Base-by-base conservation (phyloP, 2,329 filamentous ascomycete species). In the Xylaria multiplex region DNA sequence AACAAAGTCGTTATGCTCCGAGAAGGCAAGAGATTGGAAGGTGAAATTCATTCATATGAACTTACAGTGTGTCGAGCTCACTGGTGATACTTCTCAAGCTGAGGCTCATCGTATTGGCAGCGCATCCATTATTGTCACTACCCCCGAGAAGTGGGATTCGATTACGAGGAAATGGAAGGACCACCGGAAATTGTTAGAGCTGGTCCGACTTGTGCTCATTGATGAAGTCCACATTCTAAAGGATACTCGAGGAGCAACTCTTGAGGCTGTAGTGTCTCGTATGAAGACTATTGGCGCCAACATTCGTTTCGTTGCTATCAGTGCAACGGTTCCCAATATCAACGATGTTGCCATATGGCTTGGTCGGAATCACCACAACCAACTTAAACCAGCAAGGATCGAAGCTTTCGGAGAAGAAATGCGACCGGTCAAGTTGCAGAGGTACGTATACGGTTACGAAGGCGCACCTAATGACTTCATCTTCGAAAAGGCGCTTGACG, bases 141-240 rank as follows among this genome's bases (percentile, higher is more conserved):
- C 93, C 0, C 93, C 93, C 0, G 93, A 97, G 78, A 96, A 96
- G 74, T 96, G 93, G 93, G 93, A 97, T 75, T 95, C 92, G 66
- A 90, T 96, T 76, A 96, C 93, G 0, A 85, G 93, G 19, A 94
- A 93, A 74, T 96, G 93, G 93, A 88, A 90, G 71, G 93, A 96
- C 71, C 91, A 96, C 72, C 85, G 85, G 59, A 91, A 85, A 69
- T 80, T 96, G 19, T 87, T 96, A 78, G 86, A 90, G 65, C 83
- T 94, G 68, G 87, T 96, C 52, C 91, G 90, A 66, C 80, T 97
- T 0, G 93, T 96, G 68, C 84, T 97, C 22, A 93, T 97, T 62
- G 93, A 97, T 71, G 93, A 97, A 74, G 92, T 96, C 0, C 93
- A 97, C 71, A 93, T 96, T 42, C 83, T 97, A 59, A 95, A 93